Conservation (phyloP, 805 yeast species). For the Ogataea trehalophila region DNA sequence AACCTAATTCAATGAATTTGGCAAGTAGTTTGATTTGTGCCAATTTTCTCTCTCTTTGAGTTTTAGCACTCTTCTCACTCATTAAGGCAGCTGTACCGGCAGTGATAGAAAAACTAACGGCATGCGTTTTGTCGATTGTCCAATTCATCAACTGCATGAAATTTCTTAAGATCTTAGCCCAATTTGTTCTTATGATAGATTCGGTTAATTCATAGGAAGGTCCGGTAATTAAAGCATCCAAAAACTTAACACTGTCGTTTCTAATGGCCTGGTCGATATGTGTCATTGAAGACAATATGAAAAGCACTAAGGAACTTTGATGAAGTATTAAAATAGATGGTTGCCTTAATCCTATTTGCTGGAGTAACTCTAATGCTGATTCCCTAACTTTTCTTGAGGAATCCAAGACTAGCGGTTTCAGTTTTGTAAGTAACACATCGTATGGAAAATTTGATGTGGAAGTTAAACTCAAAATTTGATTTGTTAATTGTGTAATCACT, state of each 20-base stretch:
- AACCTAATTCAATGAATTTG: conserved; percentile 23
- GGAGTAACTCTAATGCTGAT: conserved; percentile 44
- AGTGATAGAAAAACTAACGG: conserved; percentile 24
- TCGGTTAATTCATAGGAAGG: conserved; percentile 36
- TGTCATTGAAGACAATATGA: conserved; percentile 88
- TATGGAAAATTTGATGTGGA: conserved; percentile 33
- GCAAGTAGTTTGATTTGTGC: conserved; percentile 38
- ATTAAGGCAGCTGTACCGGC: conserved; percentile 16
- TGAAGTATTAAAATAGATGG: conserved; percentile 57
- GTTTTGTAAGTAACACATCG: conserved; percentile 52
- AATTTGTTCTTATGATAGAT: conserved; percentile 55
- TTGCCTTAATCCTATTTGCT: conserved; percentile 43
- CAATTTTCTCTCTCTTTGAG: conserved; percentile 29
- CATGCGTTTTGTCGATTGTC: conserved; percentile 39
- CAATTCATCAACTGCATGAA: conserved; percentile 72
- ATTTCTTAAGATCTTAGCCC: conserved; percentile 64
- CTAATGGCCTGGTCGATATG: conserved; percentile 78
- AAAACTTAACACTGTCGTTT: conserved; percentile 65
- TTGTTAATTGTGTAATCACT: conserved; percentile 45
- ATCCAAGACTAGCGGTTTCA: conserved; percentile 64
- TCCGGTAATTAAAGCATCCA: conserved; percentile 52
- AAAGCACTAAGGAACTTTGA: conserved; percentile 58
- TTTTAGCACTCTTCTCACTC: conserved; percentile 23
- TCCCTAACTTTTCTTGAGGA: conserved; percentile 60
- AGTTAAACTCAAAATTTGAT: conserved; percentile 9